Evolutionary conservation across 2,329 filamentous ascomycete genomes (phyloP).

Genomic region (Aspergillus sp.): DNA sequence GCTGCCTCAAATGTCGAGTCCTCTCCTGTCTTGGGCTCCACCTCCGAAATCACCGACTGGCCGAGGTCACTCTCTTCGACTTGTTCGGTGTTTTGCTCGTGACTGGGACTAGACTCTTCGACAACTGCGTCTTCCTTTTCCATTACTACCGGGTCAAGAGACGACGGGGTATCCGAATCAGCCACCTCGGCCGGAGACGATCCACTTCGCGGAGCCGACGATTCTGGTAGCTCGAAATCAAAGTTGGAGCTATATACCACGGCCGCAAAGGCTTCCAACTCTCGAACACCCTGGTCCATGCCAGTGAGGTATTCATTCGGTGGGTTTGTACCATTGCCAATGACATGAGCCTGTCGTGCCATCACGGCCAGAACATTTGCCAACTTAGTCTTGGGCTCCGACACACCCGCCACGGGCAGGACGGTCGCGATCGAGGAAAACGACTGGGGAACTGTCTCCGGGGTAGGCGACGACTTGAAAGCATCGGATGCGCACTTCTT

Average conservation of each 20-base stretch:
- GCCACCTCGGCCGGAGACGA: not conserved
- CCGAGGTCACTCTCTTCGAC: too few species aligned
- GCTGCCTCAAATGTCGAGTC: conserved; percentile 30
- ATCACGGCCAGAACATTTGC: conserved; percentile 87
- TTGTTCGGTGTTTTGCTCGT: not conserved
- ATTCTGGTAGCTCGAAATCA: conserved; percentile 28
- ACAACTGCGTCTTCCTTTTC: conserved; percentile 10
- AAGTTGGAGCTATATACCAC: conserved; percentile 48
- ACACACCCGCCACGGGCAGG: conserved; percentile 13
- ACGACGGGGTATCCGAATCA: conserved; percentile 12
- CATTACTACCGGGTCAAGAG: conserved; percentile 14
- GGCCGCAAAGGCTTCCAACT: conserved; percentile 45
- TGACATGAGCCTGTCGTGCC: conserved; percentile 82
- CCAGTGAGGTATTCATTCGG: conserved; percentile 42
- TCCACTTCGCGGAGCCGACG: not conserved
- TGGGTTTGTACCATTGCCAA: conserved; percentile 63
- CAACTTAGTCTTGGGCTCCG: conserved; percentile 61
- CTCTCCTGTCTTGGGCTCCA: conserved; percentile 3
- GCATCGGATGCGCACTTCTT: conserved; percentile 72
- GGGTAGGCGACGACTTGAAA: conserved; percentile 55
- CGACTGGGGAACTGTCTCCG: conserved; percentile 41
- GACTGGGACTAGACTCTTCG: conserved; percentile 3
- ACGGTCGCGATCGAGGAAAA: conserved; percentile 32
- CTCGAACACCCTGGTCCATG: conserved; percentile 43
- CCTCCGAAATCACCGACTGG: not conserved